Base-by-base conservation (phyloP, 768 basidiomycete genomes). In the Fibroporia radiculosa region DNA sequence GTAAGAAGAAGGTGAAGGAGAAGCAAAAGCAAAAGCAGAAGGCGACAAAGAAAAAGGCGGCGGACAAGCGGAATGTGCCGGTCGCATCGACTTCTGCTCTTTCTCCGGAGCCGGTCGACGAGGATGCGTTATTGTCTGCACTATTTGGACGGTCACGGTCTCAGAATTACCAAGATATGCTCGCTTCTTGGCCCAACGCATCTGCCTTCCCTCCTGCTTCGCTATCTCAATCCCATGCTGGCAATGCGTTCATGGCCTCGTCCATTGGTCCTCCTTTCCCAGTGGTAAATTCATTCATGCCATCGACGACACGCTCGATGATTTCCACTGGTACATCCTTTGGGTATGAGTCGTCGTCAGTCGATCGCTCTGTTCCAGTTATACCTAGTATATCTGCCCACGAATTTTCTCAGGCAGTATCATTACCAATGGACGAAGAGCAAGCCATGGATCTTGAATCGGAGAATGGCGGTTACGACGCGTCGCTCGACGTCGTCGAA, bases 401-500 rank as follows among this genome's bases (percentile, higher is more conserved):
- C n/a, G n/a, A n/a, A n/a, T n/a, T n/a, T n/a, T n/a, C n/a, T n/a
- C n/a, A n/a, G n/a, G n/a, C n/a, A n/a, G n/a, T n/a, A n/a, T n/a
- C n/a, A n/a, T n/a, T n/a, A n/a, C n/a, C n/a, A n/a, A 18, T 35
- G 6, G 28, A 42, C 6, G 41, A 32, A 18, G 48, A 50, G 28
- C 48, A 50, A 19, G 48, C 47, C 34, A 53, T 53, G 52, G 52
- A 49, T 10, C 35, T 53, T 10, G 52, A 42, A 5, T 53, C 52
- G 0, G 48, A 50, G 4, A 44, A 48, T 20, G 52, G 41, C 4
- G 39, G 16, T n/a, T 32, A 6, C 4, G 23, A 42, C 18, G 16
- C 22, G 1, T 3, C 18, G 41, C 11, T 18, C 22, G 1, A 19
- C 11, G 18, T 20, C 8, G 19, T n/a, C 28, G 41, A 27, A 4